phyloP scores from a whole-genome alignment of 164 flowering plant genomes.

The Sextonia rubra region DNA sequence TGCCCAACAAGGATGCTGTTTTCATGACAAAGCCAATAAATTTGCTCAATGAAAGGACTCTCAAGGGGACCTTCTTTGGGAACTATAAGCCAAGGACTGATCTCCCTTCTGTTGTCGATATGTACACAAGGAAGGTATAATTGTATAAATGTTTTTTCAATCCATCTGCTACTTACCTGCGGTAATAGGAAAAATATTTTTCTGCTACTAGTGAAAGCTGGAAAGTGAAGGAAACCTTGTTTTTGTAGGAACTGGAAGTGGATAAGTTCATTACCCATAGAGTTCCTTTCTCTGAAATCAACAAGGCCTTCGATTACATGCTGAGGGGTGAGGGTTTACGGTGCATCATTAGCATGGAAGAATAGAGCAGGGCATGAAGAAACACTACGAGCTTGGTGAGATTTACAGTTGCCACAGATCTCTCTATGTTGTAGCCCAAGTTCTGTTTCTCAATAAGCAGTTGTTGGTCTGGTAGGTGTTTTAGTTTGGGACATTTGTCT shows the following conservation, averaged over 20 bases:
- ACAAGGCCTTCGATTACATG: conserved; percentile 41
- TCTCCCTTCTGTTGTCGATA: conserved; percentile 28
- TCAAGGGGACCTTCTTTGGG: conserved; percentile 36
- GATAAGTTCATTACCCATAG: conserved; percentile 32
- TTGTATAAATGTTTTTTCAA: background rate
- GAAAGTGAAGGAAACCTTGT: background rate
- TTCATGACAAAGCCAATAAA: conserved; percentile 68
- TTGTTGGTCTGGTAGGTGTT: too few species aligned
- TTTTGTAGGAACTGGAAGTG: conserved; percentile 15
- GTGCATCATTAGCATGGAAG: conserved; percentile 37
- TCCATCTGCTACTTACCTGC: conserved; percentile 13
- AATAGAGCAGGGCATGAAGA: background rate
- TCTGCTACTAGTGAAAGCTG: too few species aligned
- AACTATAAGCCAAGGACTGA: conserved; percentile 32
- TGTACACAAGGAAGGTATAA: conserved; percentile 27
- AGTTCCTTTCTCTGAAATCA: conserved; percentile 26
- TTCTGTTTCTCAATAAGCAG: too few species aligned
- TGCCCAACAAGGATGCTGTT: conserved; percentile 51
- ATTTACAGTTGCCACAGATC: too few species aligned
- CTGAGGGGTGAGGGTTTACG: conserved; percentile 24
- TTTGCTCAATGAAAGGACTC: conserved; percentile 34
- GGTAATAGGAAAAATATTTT: too few species aligned
- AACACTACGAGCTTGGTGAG: too few species aligned
- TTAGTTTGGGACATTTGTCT: too few species aligned
- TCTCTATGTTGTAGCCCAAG: too few species aligned